Base-by-base conservation (phyloP, 148 eudicot species). In the Vaccinium macrocarpon region DNA sequence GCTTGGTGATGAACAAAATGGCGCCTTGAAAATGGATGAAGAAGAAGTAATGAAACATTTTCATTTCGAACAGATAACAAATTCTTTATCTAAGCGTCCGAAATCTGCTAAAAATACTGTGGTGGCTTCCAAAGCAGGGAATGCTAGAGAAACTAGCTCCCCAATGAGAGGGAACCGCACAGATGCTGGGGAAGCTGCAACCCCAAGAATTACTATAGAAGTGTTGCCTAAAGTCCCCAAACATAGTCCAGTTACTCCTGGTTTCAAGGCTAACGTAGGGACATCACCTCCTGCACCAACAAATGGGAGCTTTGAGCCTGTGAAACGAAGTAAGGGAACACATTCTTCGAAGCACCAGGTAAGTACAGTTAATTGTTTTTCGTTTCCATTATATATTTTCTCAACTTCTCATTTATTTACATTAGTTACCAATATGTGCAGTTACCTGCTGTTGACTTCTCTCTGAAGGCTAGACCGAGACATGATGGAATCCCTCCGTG, bases 301-400 rank as follows among this genome's bases (percentile, higher is more conserved):
- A 83, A 94, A 89, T 87, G 76, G 84, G 66, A 87, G 91, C 85
- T 86, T 90, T 77, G 98, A 95, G 85, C 92, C 91, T 80, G 84
- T 75, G 21, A 93, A 90, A 86, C 88, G 91, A 83, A 86, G 73
- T 70, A 92, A 88, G 84, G 96, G 92, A 82, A 81, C 91, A 81
- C 85, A 86, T 85, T 81, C 98, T 80, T 66, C 89, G 85, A 97
- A 95, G 88, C 96, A 94, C 87, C 98, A 95, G 95, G 98, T 95
- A 87, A 72, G 49, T 75, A 14, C 64, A 51, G 27, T 84, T 70
- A 9, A 79, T 52, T 62, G 0, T 51, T 82, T 82, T 61, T 61
- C 61, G 27, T 9, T 23, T 77, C 73, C 35, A 74, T 73, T 82
- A 27, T 14, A 29, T 27, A 4, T 23, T 7, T 27, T 29, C 38